These are phyloP conservation scores for Trichothecium sympodiale DNA, from an alignment of 2,329 filamentous ascomycete genomes.

Conservation along the genomic window DNA sequence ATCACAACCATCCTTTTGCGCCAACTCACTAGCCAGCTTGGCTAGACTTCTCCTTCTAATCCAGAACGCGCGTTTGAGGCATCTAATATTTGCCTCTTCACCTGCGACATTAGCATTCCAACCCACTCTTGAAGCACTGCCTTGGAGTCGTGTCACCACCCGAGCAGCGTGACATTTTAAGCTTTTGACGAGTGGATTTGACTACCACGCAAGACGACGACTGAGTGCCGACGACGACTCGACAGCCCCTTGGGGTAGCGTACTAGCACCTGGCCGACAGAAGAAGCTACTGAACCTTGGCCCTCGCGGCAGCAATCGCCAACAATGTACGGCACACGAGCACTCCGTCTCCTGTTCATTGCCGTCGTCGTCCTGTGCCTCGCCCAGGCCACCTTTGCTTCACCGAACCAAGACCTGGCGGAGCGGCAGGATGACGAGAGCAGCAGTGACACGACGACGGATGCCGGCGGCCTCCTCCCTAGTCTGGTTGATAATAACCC, in stretches of 20 bases:
- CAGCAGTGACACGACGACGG: not conserved
- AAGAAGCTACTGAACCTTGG: too few relatives aligned
- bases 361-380: slow-evolving; percentile 34
- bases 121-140: not conserved
- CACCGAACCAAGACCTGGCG: slow-evolving; percentile 6
- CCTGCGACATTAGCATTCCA: slow-evolving; percentile 1
- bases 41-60: too few relatives aligned
- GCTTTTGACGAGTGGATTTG: too few relatives aligned
- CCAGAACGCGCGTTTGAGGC: too few relatives aligned
- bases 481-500: too few relatives aligned
- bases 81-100: slow-evolving; percentile 2
- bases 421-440: slow-evolving; percentile 1
- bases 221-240: not conserved
- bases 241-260: not conserved
- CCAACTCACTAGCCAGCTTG: too few relatives aligned
- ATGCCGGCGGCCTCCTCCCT: too few relatives aligned
- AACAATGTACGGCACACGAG: slow-evolving; percentile 34
- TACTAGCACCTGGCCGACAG: not conserved
- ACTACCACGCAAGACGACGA: too few relatives aligned
- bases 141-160: too few relatives aligned
- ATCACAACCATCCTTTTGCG: too few relatives aligned
- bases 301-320: not conserved
- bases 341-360: slow-evolving; percentile 36
- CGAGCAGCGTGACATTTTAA: too few relatives aligned
- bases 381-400: slow-evolving; percentile 26